A percentile compares a stretch with the other conserved stretches of the same genome.
Evolutionary conservation across 2,329 filamentous ascomycete genomes (phyloP).

Genomic region (Aspergillus fructus): DNA sequence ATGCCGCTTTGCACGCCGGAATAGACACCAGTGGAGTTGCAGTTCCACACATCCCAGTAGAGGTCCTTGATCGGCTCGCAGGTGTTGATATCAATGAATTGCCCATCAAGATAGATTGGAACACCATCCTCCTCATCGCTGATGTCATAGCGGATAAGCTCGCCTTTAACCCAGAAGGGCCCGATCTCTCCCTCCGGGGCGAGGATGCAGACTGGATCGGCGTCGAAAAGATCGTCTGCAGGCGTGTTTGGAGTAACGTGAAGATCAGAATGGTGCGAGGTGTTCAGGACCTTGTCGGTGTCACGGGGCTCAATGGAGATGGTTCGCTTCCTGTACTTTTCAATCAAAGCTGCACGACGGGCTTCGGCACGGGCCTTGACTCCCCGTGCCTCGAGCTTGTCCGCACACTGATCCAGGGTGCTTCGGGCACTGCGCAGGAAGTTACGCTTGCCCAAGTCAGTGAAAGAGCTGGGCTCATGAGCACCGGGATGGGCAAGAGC

Average conservation of each 20-base stretch:
- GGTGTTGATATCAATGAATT: slow-evolving; percentile 18
- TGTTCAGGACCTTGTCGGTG: slow-evolving; percentile 35
- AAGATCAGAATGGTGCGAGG: slow-evolving; percentile 37
- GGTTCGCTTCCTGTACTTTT: slow-evolving; percentile 12
- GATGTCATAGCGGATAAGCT: slow-evolving; percentile 38
- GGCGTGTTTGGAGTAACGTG: slow-evolving; percentile 21
- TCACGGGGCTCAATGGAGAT: slow-evolving; percentile 30
- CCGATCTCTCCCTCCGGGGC: slow-evolving; percentile 49
- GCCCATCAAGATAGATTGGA: slow-evolving; percentile 2
- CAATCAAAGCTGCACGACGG: slow-evolving; percentile 23
- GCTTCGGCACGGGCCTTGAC: slow-evolving; percentile 24
- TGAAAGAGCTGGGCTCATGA: slow-evolving; percentile 18
- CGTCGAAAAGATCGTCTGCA: slow-evolving; percentile 24
- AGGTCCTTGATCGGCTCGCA: slow-evolving; percentile 32
- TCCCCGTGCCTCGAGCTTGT: slow-evolving; percentile 22
- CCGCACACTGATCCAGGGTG: slow-evolving; percentile 22
- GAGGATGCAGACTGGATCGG: slow-evolving; percentile 43
- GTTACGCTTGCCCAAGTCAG: slow-evolving; percentile 3
- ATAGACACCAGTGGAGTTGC: slow-evolving; percentile 37
- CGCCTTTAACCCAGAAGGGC: slow-evolving; percentile 48
- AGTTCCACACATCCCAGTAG: slow-evolving; percentile 44
- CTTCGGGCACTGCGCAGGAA: slow-evolving; percentile 9
- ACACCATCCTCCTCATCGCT: slow-evolving; percentile 15
- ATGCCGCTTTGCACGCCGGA: not conserved
- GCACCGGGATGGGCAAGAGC: slow-evolving; percentile 20